Percentiles rank a stretch among this genome's conserved stretches.
Evolutionary conservation across 1,284 basidiomycete species (phyloP).

Genomic region (Vanrija humicola): DNA sequence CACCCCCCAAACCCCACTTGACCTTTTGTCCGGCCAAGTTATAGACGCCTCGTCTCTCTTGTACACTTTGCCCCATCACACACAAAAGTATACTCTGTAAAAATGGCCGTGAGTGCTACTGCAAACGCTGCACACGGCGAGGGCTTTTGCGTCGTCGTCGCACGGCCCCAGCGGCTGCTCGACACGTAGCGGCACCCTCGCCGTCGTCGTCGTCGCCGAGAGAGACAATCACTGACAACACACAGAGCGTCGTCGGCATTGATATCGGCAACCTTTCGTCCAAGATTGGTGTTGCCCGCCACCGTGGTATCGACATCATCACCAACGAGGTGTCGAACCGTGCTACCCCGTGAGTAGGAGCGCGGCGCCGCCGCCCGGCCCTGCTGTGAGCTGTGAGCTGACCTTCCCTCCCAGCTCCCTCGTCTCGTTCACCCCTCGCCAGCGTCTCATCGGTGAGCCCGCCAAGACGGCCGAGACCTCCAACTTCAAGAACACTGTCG

Average conservation of each 20-base stretch:
- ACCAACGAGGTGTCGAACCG: conserved; percentile 94
- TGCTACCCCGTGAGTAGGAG: conserved; percentile 70
- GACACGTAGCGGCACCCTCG: neutral
- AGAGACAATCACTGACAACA: conserved; percentile 1
- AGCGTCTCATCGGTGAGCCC: conserved; percentile 81
- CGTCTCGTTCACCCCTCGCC: conserved; percentile 82
- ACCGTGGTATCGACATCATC: conserved; percentile 92
- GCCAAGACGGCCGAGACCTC: conserved; percentile 97
- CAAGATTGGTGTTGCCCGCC: conserved; percentile 91
- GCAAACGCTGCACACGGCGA: neutral
- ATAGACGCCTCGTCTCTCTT: neutral
- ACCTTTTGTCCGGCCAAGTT: too few species aligned
- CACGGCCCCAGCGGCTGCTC: neutral
- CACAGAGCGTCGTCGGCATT: conserved; percentile 71
- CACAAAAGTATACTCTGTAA: conserved; percentile 12
- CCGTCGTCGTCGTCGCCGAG: neutral
- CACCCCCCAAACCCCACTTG: neutral
- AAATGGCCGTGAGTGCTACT: conserved; percentile 32
- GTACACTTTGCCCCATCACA: neutral
- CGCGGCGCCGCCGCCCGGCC: neutral
- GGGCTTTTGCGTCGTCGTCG: neutral
- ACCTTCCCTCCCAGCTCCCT: conserved; percentile 61
- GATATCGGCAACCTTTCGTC: conserved; percentile 84
- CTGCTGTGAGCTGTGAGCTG: neutral
- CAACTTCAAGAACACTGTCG: conserved; percentile 93